Evolutionary conservation across 2,329 filamentous ascomycete species (phyloP), one percentile per base, ranked within the genome.

Genomic region (Phyllachora maydis): DNA sequence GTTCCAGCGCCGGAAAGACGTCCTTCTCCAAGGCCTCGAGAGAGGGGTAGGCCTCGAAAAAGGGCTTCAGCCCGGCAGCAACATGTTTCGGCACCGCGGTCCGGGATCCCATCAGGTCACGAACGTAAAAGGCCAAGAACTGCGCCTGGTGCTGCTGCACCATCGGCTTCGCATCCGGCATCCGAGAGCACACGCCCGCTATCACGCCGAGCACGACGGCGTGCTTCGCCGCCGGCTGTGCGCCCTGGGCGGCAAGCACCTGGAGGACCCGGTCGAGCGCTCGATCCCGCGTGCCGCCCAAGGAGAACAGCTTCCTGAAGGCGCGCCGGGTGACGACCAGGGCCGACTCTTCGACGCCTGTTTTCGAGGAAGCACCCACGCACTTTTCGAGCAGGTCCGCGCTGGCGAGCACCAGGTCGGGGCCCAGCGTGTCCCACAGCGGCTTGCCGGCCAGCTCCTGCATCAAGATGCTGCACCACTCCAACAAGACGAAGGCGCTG

Each of bases 381-480:
- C 81, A 88, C 35, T 68, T 74, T 36, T 92, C 79, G 26, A 93
- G 52, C 10, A 70, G 65, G 40, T 72, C 68, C 13, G 79, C 77
- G 42, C 75, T 59, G 23, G 73, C 64, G 16, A 65, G 46, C 14
- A 90, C 50, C 19, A 88, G 50, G 16, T 79, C 69, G 32, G 57
- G 40, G 25, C 65, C 65, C 43, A 70, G 69, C 37, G 56, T 56
- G 23, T 65, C 61, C 72, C 70, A 82, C 20, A 64, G 45, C 7
- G 59, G 41, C 10, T 63, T 64, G 22, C 59, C 59, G 16, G 64
- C 64, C 14, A 82, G 56, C 28, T 73, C 60, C 38, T 83, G 70
- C 35, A 92, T 63, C 23, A 93, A 50, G 28, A 85, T 46, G 28
- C 74, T 76, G 45, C 71, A 81, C 85, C 85, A 98, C 46, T 92